Evolutionary conservation across 2,329 filamentous ascomycete genomes (phyloP).

Genomic region (Trichoderma guizhouense): DNA sequence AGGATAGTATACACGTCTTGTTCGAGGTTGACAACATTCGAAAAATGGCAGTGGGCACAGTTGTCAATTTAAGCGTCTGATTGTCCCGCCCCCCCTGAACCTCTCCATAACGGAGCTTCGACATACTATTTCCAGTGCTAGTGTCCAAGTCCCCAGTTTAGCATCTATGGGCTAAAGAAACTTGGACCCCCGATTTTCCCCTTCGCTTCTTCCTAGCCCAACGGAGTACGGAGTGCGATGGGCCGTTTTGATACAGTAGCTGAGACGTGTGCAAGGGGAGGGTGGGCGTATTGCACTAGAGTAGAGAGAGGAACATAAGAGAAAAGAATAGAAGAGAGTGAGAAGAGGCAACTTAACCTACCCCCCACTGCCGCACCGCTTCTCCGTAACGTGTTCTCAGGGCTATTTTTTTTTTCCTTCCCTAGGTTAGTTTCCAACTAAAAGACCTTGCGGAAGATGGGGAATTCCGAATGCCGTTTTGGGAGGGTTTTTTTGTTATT

Average conservation of each 20-base stretch:
- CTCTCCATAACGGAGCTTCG: neutral
- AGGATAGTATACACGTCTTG: neutral
- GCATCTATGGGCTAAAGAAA: neutral
- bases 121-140: neutral
- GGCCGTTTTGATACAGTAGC: neutral
- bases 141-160: neutral
- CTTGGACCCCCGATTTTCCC: neutral
- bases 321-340: neutral
- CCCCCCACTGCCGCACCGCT: neutral
- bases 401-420: neutral
- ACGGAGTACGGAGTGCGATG: neutral
- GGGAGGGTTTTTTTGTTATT: neutral
- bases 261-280: neutral
- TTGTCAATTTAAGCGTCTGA: slow-evolving; percentile 14
- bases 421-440: neutral
- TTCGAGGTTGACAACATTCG: neutral
- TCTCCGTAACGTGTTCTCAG: neutral
- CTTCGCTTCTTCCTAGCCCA: neutral
- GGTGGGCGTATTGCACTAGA: neutral
- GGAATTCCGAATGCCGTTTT: slow-evolving; percentile 8
- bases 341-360: neutral
- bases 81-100: slow-evolving; percentile 2
- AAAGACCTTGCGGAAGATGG: neutral
- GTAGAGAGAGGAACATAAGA: neutral
- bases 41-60: neutral